Percentiles rank a stretch among this genome's conserved stretches.
phyloP scores from a whole-genome alignment of 257 asterid species.

The Salvia miltiorrhiza region DNA sequence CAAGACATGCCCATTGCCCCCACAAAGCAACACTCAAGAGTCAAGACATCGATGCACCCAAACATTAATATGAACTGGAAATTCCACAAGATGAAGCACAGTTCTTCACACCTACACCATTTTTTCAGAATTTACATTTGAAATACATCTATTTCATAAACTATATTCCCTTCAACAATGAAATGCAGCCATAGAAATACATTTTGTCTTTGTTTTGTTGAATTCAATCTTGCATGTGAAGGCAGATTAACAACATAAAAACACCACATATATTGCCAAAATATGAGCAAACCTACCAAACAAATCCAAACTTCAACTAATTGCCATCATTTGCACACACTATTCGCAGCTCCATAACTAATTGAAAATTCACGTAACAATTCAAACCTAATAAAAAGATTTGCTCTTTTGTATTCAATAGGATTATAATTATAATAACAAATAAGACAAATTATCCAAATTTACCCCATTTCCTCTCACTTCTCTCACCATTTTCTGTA shows the following conservation, averaged over 20 bases:
- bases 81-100: not conserved
- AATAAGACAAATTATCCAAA: not conserved
- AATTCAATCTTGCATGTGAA: slow-evolving; percentile 7
- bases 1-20: not conserved
- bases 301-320: not conserved
- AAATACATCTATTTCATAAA: not conserved
- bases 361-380: not conserved
- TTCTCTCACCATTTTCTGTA: too few species aligned
- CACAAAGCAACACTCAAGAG: not conserved
- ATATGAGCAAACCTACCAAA: not conserved
- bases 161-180: not conserved
- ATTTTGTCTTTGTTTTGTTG: not conserved
- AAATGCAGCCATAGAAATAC: slow-evolving; percentile 14
- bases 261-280: not conserved
- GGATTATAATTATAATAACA: not conserved
- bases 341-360: not conserved
- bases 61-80: not conserved
- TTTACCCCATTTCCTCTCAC: too few species aligned
- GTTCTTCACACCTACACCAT: not conserved
- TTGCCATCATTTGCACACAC: not conserved
- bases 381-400: slow-evolving; percentile 2
- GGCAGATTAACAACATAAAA: too few species aligned
- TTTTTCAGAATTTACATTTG: not conserved
- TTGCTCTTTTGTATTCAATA: not conserved
- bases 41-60: not conserved